These are phyloP conservation scores for Clathrus columnatus DNA, from an alignment of 768 basidiomycete species.

Conservation along the genomic window DNA sequence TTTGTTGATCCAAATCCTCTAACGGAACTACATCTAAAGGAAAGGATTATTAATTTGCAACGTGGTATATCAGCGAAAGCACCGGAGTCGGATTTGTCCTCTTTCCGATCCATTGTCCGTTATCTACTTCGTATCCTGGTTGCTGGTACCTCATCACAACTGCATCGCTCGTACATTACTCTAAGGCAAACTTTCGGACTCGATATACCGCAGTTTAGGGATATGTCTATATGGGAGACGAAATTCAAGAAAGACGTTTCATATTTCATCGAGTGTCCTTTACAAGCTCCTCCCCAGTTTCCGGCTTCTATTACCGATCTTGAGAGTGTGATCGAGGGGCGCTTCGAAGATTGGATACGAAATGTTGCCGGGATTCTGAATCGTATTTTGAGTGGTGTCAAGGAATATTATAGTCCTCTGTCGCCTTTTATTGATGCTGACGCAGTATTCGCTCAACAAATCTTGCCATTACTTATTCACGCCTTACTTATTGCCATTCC, in stretches of 20 bases:
- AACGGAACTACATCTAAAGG: background rate
- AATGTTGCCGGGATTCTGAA: constrained; percentile 47
- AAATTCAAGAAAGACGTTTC: constrained; percentile 38
- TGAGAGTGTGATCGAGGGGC: constrained; percentile 29
- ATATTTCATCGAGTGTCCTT: constrained; percentile 35
- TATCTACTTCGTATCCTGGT: constrained; percentile 53
- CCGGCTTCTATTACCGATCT: constrained; percentile 28
- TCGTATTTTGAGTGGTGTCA: constrained; percentile 43
- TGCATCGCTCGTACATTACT: constrained; percentile 53
- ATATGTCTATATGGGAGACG: constrained; percentile 25
- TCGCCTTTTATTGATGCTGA: constrained; percentile 47
- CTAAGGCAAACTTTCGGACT: constrained; percentile 50
- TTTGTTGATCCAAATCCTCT: background rate
- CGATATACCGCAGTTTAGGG: constrained; percentile 22
- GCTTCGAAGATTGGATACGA: constrained; percentile 56
- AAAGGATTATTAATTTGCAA: background rate
- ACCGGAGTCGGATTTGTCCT: constrained; percentile 24
- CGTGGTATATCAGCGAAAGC: constrained; percentile 13
- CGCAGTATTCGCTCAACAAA: constrained; percentile 48
- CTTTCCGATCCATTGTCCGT: constrained; percentile 41
- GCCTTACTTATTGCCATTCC: constrained; percentile 37
- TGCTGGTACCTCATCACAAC: constrained; percentile 36
- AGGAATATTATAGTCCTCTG: constrained; percentile 64
- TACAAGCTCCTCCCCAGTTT: constrained; percentile 18
- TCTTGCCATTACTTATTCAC: constrained; percentile 72